A percentile compares a stretch with the other conserved stretches of the same genome.
These are phyloP conservation scores for Cerrena zonata DNA, from an alignment of 1,284 basidiomycete species.

Conservation along the genomic window DNA sequence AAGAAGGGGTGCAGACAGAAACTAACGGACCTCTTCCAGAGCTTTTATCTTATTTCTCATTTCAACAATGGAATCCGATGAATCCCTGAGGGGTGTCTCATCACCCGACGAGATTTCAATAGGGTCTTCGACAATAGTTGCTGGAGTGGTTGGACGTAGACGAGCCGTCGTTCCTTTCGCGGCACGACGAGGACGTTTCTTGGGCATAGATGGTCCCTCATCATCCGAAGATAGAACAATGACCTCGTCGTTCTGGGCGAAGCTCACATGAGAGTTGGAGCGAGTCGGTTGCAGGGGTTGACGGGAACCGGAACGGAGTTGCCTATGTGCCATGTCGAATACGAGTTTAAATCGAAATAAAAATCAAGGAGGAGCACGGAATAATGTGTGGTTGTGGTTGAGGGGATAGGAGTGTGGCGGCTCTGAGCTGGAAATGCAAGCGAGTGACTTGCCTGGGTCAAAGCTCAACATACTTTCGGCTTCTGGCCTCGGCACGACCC, in stretches of 20 bases:
- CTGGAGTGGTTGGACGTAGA: no score
- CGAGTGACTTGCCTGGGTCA: not conserved
- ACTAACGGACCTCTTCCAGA: conserved; percentile 18
- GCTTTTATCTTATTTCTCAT: conserved; percentile 16
- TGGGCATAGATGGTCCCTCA: conserved; percentile 22
- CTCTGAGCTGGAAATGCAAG: not conserved
- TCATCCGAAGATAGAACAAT: conserved; percentile 29
- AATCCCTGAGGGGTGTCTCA: conserved; percentile 5
- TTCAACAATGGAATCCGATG: not conserved
- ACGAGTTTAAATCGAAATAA: no score
- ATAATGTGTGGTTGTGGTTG: not conserved
- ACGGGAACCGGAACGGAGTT: not conserved
- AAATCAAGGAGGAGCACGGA: no score
- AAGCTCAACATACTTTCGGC: not conserved
- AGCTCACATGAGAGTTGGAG: not conserved
- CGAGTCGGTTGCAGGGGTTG: conserved; percentile 2
- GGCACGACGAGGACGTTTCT: conserved; percentile 1
- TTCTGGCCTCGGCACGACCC: not conserved
- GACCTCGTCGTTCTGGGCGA: conserved; percentile 27
- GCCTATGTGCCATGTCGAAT: not conserved
- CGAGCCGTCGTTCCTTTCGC: not conserved
- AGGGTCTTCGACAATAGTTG: conserved; percentile 8
- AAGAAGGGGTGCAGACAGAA: not conserved
- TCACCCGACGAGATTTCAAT: conserved; percentile 6
- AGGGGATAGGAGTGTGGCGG: not conserved